Conservation (phyloP, 2,329 filamentous ascomycete species). For the Exophiala aquamarina region DNA sequence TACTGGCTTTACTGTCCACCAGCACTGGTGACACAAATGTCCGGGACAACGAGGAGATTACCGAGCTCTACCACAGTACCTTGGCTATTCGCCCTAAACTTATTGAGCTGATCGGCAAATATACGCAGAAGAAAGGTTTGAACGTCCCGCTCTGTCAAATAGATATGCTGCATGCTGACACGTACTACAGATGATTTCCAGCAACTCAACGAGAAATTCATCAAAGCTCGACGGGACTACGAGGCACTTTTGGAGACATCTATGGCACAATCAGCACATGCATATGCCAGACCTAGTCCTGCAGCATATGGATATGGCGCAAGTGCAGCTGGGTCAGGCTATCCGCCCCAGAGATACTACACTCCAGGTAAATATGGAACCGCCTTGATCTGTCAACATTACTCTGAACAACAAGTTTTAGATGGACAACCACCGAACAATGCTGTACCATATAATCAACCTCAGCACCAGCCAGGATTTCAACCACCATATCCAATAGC, state of each 20-base stretch:
- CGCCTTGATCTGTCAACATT: slow-evolving; percentile 6
- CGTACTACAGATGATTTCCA: slow-evolving; percentile 81
- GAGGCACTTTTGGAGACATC: slow-evolving; percentile 93
- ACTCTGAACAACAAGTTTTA: neutral
- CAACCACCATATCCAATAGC: slow-evolving; percentile 40
- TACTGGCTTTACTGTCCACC: slow-evolving; percentile 87
- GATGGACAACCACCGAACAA: slow-evolving; percentile 33
- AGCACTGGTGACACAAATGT: slow-evolving; percentile 76
- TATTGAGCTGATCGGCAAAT: slow-evolving; percentile 97
- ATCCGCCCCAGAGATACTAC: slow-evolving; percentile 64
- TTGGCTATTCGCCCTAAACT: slow-evolving; percentile 92
- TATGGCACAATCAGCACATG: slow-evolving; percentile 86
- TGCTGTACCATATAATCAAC: slow-evolving; percentile 23
- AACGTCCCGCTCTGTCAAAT: neutral
- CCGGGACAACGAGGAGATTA: slow-evolving; percentile 96
- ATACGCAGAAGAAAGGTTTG: slow-evolving; percentile 97
- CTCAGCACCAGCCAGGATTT: slow-evolving; percentile 21
- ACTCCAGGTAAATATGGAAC: slow-evolving; percentile 52
- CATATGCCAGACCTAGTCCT: slow-evolving; percentile 34
- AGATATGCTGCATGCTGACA: slow-evolving; percentile 29
- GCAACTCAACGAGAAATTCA: slow-evolving; percentile 98
- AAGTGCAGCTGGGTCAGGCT: slow-evolving; percentile 31
- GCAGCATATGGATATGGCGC: slow-evolving; percentile 41
- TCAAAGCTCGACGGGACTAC: slow-evolving; percentile 96
- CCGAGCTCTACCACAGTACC: slow-evolving; percentile 84